phyloP scores from a whole-genome alignment of 1,284 basidiomycete genomes.

The Amylostereum areolatum region DNA sequence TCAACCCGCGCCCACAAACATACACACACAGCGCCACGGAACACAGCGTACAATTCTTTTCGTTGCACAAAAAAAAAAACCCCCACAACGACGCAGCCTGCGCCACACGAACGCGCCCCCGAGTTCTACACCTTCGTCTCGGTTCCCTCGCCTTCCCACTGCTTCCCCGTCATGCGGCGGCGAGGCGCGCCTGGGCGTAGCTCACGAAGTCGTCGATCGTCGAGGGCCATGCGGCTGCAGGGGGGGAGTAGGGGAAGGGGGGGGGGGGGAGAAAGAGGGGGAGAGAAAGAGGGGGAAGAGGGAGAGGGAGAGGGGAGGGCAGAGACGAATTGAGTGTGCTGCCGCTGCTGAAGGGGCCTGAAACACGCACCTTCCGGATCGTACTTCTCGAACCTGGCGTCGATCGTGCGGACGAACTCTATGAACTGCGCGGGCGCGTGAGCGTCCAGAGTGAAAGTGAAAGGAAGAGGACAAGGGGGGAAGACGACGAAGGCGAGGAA shows the following conservation, averaged over 20 bases:
- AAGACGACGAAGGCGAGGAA: background rate
- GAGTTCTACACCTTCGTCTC: background rate
- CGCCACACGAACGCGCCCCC: too few species aligned
- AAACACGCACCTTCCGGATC: constrained; percentile 78
- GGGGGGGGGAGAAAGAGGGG: background rate
- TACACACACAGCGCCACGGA: too few species aligned
- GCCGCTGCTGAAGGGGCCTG: too few species aligned
- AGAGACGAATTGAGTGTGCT: too few species aligned
- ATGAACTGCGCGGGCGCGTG: constrained; percentile 51
- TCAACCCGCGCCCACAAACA: too few species aligned
- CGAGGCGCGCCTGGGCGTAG: constrained; percentile 44
- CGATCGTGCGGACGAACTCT: constrained; percentile 79
- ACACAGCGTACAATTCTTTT: too few species aligned
- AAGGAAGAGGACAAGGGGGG: background rate
- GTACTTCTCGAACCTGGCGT: constrained; percentile 76
- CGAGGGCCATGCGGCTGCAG: constrained; percentile 82
- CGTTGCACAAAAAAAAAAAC: too few species aligned
- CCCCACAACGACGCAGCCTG: too few species aligned
- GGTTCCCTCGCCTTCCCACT: background rate
- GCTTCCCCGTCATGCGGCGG: constrained; percentile 1
- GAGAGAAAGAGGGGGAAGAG: background rate
- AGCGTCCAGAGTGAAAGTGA: background rate
- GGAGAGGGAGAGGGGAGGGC: too few species aligned
- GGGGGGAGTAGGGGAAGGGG: background rate
- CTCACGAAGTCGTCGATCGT: constrained; percentile 86